phyloP scores from a whole-genome alignment of 75 land plant genomes.

The Selaginella tamariscina region DNA sequence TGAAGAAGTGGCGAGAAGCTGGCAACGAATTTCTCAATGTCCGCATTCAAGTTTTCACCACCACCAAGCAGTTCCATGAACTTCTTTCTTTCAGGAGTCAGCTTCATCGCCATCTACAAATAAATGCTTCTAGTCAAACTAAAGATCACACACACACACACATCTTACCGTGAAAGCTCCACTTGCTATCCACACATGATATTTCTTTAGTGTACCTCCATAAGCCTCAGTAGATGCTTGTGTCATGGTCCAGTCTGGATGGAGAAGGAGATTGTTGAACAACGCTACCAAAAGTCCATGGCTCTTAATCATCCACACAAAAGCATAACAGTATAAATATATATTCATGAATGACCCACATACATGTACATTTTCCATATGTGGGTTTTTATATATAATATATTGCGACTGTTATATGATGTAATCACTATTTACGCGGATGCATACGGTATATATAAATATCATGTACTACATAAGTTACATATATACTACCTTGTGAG shows the following conservation, averaged over 20 bases:
- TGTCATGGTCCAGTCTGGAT: slow-evolving; percentile 82
- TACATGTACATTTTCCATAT: too few relatives aligned
- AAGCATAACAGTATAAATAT: too few relatives aligned
- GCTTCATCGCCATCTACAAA: slow-evolving; percentile 36
- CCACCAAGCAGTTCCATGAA: slow-evolving; percentile 69
- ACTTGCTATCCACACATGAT: slow-evolving; percentile 95
- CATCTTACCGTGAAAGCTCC: slow-evolving; percentile 65
- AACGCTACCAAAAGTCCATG: slow-evolving; percentile 87
- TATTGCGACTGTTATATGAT: too few relatives aligned
- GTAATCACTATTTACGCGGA: too few relatives aligned
- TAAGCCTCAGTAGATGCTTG: slow-evolving; percentile 76
- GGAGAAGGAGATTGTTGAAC: slow-evolving; percentile 61
- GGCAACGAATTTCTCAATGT: slow-evolving; percentile 61
- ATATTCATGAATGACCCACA: too few relatives aligned
- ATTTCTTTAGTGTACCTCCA: slow-evolving; percentile 67
- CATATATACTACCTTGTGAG: slow-evolving; percentile 55
- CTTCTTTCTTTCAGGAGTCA: slow-evolving; percentile 89
- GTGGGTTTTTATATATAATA: too few relatives aligned
- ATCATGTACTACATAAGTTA: not conserved
- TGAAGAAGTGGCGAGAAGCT: slow-evolving; percentile 57
- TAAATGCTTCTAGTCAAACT: not conserved
- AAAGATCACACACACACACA: not conserved
- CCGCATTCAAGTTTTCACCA: slow-evolving; percentile 44
- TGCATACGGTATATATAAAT: not conserved
- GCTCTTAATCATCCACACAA: slow-evolving; percentile 50